Evolutionary conservation across 2,329 filamentous ascomycete genomes (phyloP), one percentile per base, ranked within the genome.

Genomic region (Venturia pyrina): DNA sequence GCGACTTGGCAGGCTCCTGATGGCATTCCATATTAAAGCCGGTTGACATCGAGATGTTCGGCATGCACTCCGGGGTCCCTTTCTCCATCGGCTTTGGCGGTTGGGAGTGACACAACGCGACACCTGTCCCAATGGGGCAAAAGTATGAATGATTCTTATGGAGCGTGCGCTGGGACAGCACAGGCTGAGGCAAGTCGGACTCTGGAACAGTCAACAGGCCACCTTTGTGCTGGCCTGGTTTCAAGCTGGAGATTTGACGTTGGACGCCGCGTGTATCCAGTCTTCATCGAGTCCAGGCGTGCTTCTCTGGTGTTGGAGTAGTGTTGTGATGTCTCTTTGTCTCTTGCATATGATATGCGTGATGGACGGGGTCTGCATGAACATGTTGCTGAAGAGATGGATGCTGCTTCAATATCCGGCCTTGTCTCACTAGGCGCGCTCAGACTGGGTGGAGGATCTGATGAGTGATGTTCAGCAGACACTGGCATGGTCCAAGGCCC

Each of bases 301-400:
- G 53, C 6, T 34, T 34, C 28, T 57, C 32, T 34, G 24, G 50
- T 34, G 28, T 28, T 57, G 53, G 53, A 17, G 13, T n/a, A 6
- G 2, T n/a, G 32, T 59, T n/a, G 53, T 17, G 28, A 28, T 28
- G 28, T 4, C 28, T 28, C 28, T 28, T 28, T 40, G 53, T 59
- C 53, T 57, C 53, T 37, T 57, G 53, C 53, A 57, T 57, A 50
- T 59, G 53, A 57, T 57, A 50, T 59, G 53, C 53, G 53, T 59
- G 53, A 57, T 37, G 53, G 5, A 21, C 28, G 13, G 19, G 32
- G 32, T 24, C 13, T 57, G 50, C 50, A 34, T 57, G 50, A 19
- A 10, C 50, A 32, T n/a, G 32, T 11, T 19, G 28, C 13, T 34
- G 28, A 19, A 13, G 53, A 15, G 28, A 28, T 4, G 28, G 28